Base-by-base conservation (phyloP, 164 flowering plant species). In the Berberis vulgaris region DNA sequence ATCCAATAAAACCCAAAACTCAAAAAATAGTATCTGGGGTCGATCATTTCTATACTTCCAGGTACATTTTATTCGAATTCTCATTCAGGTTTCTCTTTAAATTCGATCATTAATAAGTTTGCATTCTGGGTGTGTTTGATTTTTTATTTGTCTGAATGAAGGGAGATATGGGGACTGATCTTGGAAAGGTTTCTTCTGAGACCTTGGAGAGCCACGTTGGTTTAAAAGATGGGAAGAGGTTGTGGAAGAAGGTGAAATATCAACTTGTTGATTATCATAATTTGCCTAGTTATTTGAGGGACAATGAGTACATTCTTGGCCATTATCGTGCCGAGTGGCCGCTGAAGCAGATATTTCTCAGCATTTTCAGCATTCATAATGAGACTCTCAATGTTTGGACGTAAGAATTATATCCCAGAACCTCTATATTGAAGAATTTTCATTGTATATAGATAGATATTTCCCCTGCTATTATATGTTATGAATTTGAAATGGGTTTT, bases 341-440 rank as follows among this genome's bases (percentile, higher is more conserved):
- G 0, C 57, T 94, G 69, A 94, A 86, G 82, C 90, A 94, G 67
- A 66, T 73, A 44, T 76, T 94, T 57, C 79, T 94, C 12, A 94
- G 99, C 82, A 80, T 89, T 45, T 94, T 94, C 77, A 67, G 84
- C 71, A 81, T 94, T 67, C 99, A 94, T 73, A 94, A 89, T 55
- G 97, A 91, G 85, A 94, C 99, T 43, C 80, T 94, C 41, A 94
- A 94, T 67, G 91, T 94, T 59, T 91, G 99, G 99, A 94, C 99
- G 99, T 94, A 87, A 83, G 89, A 57, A 53, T 43, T 6, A 6
- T 60, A 52, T 52, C n/a, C n/a, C 54, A 5, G 6, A 5, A 0
- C 1, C 5, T 46, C 49, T 8, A 5, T 46, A 5, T 46, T 46
- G 5, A 26, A 26, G 26, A 26, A 26, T 26, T 26, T 26, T 26